Percentiles rank a stretch among this genome's conserved stretches.
Evolutionary conservation across 768 basidiomycete species (phyloP).

Genomic region (Goffeauzyma gilvescens): DNA sequence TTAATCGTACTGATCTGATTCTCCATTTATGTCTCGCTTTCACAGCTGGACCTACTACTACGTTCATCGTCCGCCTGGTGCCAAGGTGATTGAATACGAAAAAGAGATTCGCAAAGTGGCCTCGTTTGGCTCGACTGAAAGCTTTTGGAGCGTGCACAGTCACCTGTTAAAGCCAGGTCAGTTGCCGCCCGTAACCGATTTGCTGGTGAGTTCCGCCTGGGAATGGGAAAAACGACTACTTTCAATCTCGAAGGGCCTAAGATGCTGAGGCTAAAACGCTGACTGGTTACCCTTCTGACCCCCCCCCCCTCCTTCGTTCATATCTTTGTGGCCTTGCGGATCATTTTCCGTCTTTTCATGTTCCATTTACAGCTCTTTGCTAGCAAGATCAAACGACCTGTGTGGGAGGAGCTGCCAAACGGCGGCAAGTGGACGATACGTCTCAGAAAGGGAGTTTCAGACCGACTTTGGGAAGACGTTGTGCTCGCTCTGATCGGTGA

Average conservation of each 20-base stretch:
- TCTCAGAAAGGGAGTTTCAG: slow-evolving; percentile 56
- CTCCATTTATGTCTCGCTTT: background rate
- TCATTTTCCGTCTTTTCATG: background rate
- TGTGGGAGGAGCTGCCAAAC: slow-evolving; percentile 92
- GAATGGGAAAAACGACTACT: too few relatives aligned
- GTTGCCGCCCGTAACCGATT: slow-evolving; percentile 76
- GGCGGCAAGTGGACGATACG: slow-evolving; percentile 95
- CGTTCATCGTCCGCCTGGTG: slow-evolving; percentile 62
- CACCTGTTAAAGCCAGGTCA: slow-evolving; percentile 71
- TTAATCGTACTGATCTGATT: background rate
- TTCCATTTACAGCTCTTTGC: slow-evolving; percentile 51
- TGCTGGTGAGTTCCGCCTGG: slow-evolving; percentile 40
- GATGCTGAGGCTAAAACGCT: too few relatives aligned
- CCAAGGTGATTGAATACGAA: slow-evolving; percentile 76
- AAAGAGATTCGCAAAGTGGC: slow-evolving; percentile 87
- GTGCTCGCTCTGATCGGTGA: slow-evolving; percentile 75
- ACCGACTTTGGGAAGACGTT: slow-evolving; percentile 16
- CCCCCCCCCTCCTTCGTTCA: too few relatives aligned
- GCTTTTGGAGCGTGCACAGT: slow-evolving; percentile 85
- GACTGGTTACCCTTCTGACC: too few relatives aligned
- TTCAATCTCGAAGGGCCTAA: too few relatives aligned
- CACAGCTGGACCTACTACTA: slow-evolving; percentile 29
- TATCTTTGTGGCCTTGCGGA: background rate
- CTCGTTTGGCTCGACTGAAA: slow-evolving; percentile 78
- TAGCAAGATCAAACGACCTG: slow-evolving; percentile 60